phyloP scores from a whole-genome alignment of 345 rosid genomes.

The Streptanthus diversifolius region DNA sequence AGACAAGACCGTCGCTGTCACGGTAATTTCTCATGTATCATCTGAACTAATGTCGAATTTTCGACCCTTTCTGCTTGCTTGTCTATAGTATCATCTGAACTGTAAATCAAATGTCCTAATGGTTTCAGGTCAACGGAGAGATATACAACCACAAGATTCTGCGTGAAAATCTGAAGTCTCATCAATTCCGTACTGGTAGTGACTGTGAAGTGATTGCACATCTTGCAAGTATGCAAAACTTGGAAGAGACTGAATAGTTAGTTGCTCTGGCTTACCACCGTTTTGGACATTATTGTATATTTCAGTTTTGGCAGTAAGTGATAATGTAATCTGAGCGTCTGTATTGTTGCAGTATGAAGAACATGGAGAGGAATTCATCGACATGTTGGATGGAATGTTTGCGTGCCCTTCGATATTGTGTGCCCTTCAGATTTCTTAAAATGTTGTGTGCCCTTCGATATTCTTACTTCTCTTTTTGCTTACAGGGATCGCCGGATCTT shows the following conservation, averaged over 20 bases:
- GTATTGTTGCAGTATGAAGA: constrained; percentile 58
- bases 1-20: constrained; percentile 65
- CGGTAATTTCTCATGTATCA: constrained; percentile 38
- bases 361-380: constrained; percentile 67
- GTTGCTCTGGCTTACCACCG: background rate
- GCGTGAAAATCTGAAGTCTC: constrained; percentile 53
- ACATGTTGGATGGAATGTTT: constrained; percentile 86
- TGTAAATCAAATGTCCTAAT: background rate
- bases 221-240: constrained; percentile 49
- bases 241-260: background rate
- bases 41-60: background rate
- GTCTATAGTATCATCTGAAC: background rate
- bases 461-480: constrained; percentile 1
- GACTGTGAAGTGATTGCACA: constrained; percentile 90
- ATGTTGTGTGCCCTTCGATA: background rate
- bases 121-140: constrained; percentile 70
- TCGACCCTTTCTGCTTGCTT: background rate
- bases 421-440: constrained; percentile 1
- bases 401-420: constrained; percentile 26
- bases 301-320: background rate
- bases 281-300: background rate
- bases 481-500: constrained; percentile 77
- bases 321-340: background rate
- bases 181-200: constrained; percentile 68
- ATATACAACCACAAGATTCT: constrained; percentile 68